phyloP scores from a whole-genome alignment of 2,329 filamentous ascomycete genomes.

The Xylariales sp. region DNA sequence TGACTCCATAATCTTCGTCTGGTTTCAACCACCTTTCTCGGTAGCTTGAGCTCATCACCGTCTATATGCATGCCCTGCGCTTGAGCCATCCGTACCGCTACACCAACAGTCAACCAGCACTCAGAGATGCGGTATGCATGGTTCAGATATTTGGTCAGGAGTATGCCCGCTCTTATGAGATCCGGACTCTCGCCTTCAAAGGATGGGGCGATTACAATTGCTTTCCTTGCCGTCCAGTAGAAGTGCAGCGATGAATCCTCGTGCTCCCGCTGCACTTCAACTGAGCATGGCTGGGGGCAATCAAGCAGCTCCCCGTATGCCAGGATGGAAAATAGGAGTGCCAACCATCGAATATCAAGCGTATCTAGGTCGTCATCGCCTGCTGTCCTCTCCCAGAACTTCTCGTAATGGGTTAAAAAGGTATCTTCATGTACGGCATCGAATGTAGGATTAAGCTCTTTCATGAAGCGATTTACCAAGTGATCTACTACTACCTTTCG shows the following conservation, averaged over 20 bases:
- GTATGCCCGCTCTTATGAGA: slow-evolving; percentile 32
- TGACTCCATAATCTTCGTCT: slow-evolving; percentile 33
- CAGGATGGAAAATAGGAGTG: slow-evolving; percentile 34
- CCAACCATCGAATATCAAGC: slow-evolving; percentile 36
- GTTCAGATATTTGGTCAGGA: slow-evolving; percentile 34
- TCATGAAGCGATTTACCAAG: slow-evolving; percentile 27
- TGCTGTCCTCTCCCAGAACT: slow-evolving; percentile 32
- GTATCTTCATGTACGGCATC: slow-evolving; percentile 29
- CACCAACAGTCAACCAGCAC: slow-evolving; percentile 35
- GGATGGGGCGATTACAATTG: slow-evolving; percentile 35
- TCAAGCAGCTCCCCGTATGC: slow-evolving; percentile 33
- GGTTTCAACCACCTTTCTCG: slow-evolving; percentile 30
- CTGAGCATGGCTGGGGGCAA: slow-evolving; percentile 23
- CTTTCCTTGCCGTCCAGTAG: slow-evolving; percentile 34
- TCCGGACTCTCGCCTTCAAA: slow-evolving; percentile 36
- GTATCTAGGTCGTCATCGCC: slow-evolving; percentile 33
- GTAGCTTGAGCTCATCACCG: slow-evolving; percentile 31
- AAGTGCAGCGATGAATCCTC: slow-evolving; percentile 34
- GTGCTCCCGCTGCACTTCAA: slow-evolving; percentile 28
- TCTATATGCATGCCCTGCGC: slow-evolving; percentile 39
- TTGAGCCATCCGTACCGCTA: slow-evolving; percentile 37
- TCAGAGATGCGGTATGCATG: slow-evolving; percentile 32
- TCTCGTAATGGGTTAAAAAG: slow-evolving; percentile 29
- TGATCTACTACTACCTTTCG: slow-evolving; percentile 30
- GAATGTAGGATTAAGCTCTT: slow-evolving; percentile 30